These are phyloP conservation scores for Metschnikowia henanensis DNA, from an alignment of 805 yeast species.

Conservation along the genomic window DNA sequence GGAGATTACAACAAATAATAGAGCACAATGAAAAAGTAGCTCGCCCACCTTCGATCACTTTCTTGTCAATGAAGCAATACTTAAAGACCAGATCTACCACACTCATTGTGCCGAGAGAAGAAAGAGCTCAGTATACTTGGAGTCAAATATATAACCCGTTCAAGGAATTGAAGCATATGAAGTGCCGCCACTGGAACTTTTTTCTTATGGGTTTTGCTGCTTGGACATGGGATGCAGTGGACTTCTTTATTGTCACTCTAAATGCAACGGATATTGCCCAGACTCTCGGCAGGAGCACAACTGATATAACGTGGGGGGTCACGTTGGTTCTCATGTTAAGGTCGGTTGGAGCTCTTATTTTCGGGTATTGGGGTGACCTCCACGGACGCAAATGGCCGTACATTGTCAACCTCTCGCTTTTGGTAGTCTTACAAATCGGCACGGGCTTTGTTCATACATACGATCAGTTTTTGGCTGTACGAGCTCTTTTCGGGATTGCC, in stretches of 20 bases:
- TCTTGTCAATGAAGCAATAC: slow-evolving; percentile 34
- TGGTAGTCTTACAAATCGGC: slow-evolving; percentile 58
- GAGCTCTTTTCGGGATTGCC: slow-evolving; percentile 63
- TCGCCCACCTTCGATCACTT: slow-evolving; percentile 31
- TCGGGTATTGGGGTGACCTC: slow-evolving; percentile 59
- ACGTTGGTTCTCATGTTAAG: slow-evolving; percentile 68
- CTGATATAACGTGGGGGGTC: slow-evolving; percentile 66
- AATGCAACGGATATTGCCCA: slow-evolving; percentile 49
- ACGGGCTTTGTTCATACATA: slow-evolving; percentile 61
- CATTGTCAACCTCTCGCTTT: slow-evolving; percentile 43
- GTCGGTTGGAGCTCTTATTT: slow-evolving; percentile 63
- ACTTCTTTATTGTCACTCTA: slow-evolving; percentile 57
- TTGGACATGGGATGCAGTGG: slow-evolving; percentile 70
- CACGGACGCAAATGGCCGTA: slow-evolving; percentile 64
- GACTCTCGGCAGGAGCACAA: slow-evolving; percentile 44
- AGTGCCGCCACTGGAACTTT: slow-evolving; percentile 48
- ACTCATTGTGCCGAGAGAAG: slow-evolving; percentile 47
- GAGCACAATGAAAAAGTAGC: slow-evolving; percentile 13
- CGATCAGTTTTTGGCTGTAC: slow-evolving; percentile 57
- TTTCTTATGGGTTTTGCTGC: slow-evolving; percentile 53
- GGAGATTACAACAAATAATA: slow-evolving; percentile 9
- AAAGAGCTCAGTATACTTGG: slow-evolving; percentile 34
- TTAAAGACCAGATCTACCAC: slow-evolving; percentile 48
- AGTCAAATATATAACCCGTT: slow-evolving; percentile 59
- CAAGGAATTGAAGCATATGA: slow-evolving; percentile 14